phyloP scores from a whole-genome alignment of 1,284 basidiomycete genomes.

The Polyporus tsugae region DNA sequence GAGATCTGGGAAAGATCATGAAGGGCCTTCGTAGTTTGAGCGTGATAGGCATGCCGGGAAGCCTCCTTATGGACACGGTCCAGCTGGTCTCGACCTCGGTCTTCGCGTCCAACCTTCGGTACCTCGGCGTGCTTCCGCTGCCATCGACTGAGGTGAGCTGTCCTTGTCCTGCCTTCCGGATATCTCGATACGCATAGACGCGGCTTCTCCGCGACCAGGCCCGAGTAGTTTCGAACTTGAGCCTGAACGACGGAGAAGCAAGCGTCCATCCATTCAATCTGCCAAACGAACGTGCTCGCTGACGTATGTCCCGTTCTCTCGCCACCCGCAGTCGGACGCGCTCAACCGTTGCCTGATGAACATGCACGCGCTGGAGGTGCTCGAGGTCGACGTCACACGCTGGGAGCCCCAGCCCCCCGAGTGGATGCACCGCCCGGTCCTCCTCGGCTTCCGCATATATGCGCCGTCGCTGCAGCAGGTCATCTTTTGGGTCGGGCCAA shows the following conservation, averaged over 20 bases:
- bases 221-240: not conserved
- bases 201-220: constrained; percentile 5
- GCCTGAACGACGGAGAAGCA: not conserved
- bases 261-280: not conserved
- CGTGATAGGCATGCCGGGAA: constrained; percentile 38
- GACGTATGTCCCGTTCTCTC: constrained; percentile 2
- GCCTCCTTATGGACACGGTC: constrained; percentile 32
- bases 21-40: constrained; percentile 39
- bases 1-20: constrained; percentile 31
- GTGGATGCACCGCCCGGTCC: constrained; percentile 38
- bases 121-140: constrained; percentile 42
- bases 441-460: constrained; percentile 42
- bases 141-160: constrained; percentile 39
- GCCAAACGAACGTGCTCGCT: constrained; percentile 10
- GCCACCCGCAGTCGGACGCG: constrained; percentile 29
- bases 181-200: not conserved
- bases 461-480: constrained; percentile 39
- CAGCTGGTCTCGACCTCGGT: constrained; percentile 34
- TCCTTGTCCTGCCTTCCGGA: not conserved
- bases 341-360: constrained; percentile 39
- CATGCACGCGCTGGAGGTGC: constrained; percentile 35
- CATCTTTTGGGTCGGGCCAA: constrained; percentile 39
- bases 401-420: constrained; percentile 39
- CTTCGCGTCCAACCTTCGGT: constrained; percentile 36
- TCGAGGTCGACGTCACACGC: constrained; percentile 42